Evolutionary conservation across 1,284 basidiomycete genomes (phyloP), one percentile per base, ranked within the genome.

Genomic region (Gymnopus androsaceus): DNA sequence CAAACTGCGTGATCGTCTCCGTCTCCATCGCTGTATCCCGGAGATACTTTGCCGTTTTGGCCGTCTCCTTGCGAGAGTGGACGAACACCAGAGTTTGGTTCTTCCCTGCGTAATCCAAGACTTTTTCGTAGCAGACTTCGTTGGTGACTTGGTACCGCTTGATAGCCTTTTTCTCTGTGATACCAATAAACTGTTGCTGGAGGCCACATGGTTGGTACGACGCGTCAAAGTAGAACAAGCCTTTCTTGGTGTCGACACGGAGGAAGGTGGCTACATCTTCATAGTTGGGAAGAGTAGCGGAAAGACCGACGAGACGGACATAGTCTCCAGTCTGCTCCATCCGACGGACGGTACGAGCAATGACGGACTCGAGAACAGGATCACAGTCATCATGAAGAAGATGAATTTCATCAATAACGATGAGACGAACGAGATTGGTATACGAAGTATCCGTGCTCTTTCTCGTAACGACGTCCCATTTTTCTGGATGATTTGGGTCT

Each of bases 111-210:
- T 97, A 92, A 65, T 97, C 94, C 28, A 96, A 83, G 0, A 97
- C 92, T 77, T 99, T 99, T 72, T 99, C 96, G 77, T 99, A 99
- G 71, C 95, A 97, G 38, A 99, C 95, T 70, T 99, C 95, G 75
- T 99, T 99, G 84, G 95, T 96, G 59, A 98, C 88, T 69, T 98
- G 95, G 68, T 96, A 92, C 3, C 97, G 87, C 73, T 97, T 98
- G 81, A 99, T 98, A 0, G 97, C 97, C 75, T 98, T 99, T 81
- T 98, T 98, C 78, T 99, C 97, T 0, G 96, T 98, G 61, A 99
- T 88, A 59, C 97, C 97, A 61, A 99, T 88, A 72, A 98, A 98
- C 67, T 98, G 94, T 66, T 98, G 95, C 69, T 96, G 94, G 36
- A 99, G 85, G 1, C 89, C 92, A 67, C 96, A 98, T 9, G 97